Evolutionary conservation across 176 grass and related monocot species (phyloP).

Genomic region (Avena eriantha): DNA sequence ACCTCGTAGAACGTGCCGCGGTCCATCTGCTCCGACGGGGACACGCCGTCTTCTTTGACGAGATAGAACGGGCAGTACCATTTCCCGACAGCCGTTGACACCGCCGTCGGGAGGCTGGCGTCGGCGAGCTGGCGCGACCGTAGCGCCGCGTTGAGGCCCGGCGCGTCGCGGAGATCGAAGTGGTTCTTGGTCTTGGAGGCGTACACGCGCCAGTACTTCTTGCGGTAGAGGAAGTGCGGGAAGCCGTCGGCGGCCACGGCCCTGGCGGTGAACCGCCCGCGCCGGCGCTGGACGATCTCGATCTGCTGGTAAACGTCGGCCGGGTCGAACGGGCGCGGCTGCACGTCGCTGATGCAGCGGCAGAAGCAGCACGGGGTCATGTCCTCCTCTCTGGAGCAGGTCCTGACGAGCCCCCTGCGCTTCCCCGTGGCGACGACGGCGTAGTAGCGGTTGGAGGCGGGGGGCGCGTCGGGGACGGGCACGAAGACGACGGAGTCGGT

Average conservation of each 20-base stretch:
- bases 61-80: conserved; percentile 15
- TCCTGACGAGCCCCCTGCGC: neutral
- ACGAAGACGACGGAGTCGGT: conserved; percentile 59
- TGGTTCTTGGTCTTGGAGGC: neutral
- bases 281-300: conserved; percentile 16
- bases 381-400: neutral
- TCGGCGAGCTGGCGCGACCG: conserved; percentile 17
- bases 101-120: neutral
- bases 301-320: neutral
- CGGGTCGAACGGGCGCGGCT: neutral
- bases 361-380: neutral
- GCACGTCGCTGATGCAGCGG: neutral
- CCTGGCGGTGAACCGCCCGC: neutral
- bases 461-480: conserved; percentile 53
- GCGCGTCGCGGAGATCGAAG: conserved; percentile 12
- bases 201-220: conserved; percentile 3
- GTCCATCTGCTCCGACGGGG: neutral
- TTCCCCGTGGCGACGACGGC: conserved; percentile 5
- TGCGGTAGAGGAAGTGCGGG: neutral
- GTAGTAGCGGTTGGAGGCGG: conserved; percentile 17
- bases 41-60: neutral
- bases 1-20: neutral
- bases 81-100: neutral
- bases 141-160: neutral
- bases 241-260: neutral